Conservation (phyloP, 371 early-diverging fungal genomes). For the Lichtheimia ornata region DNA sequence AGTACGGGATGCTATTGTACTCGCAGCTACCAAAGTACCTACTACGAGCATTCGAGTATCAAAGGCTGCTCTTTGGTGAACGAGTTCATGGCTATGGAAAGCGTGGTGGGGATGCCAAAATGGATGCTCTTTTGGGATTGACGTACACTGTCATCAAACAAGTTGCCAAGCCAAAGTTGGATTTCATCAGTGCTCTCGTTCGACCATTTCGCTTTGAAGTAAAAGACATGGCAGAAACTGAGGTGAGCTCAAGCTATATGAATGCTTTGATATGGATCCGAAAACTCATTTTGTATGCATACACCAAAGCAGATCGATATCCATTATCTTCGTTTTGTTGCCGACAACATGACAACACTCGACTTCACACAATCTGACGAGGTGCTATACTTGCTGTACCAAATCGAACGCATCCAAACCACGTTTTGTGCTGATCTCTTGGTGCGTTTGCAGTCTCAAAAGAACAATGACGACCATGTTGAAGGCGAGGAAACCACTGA, state of each 20-base stretch:
- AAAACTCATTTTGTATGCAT: background rate
- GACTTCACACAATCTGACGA: conserved; percentile 81
- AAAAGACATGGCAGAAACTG: conserved; percentile 17
- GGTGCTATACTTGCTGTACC: conserved; percentile 69
- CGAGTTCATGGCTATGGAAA: conserved; percentile 43
- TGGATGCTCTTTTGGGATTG: conserved; percentile 63
- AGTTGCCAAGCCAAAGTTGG: conserved; percentile 69
- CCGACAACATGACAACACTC: conserved; percentile 76
- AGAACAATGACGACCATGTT: conserved; percentile 10
- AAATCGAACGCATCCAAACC: conserved; percentile 70
- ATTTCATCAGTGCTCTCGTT: conserved; percentile 70
- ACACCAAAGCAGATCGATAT: conserved; percentile 46
- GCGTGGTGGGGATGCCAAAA: conserved; percentile 49
- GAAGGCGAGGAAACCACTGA: conserved; percentile 9
- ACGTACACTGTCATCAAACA: conserved; percentile 70
- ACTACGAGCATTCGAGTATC: conserved; percentile 51
- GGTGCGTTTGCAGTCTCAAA: conserved; percentile 42
- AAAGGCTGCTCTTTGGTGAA: conserved; percentile 41
- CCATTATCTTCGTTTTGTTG: conserved; percentile 71
- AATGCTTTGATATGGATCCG: background rate
- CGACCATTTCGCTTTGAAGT: conserved; percentile 69
- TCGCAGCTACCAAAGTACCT: conserved; percentile 8
- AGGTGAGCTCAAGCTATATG: conserved; percentile 4
- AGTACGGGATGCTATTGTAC: conserved; percentile 85
- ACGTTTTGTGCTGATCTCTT: conserved; percentile 65